Base-by-base conservation (phyloP, 1,139 yeast species). In the Blastobotrys buckinghamii region DNA sequence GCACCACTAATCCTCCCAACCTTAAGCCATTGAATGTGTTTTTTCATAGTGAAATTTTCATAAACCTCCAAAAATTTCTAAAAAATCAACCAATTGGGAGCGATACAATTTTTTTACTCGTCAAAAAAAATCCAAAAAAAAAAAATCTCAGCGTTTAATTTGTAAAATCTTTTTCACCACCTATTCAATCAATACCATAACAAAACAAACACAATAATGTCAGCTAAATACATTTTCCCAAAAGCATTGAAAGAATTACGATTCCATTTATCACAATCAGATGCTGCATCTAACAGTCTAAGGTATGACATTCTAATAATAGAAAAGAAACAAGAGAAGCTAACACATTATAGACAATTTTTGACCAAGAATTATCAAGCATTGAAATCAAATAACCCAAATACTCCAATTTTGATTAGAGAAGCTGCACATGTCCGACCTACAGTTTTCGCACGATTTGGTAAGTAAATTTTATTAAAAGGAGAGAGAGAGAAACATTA, bases 231-330 rank as follows among this genome's bases (percentile, higher is more conserved):
- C 63, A 75, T 76, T 44, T 72, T 84, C 53, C 86, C 90, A 40
- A 71, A 72, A 52, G 77, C 85, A 26, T 76, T 85, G 57, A 84
- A 76, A 65, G 94, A 85, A 71, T 75, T 85, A 62, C 78, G 95
- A 67, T 84, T 85, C 69, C 87, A 84, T 62, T 75, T 85, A 56
- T 82, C 88, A 46, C 94, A 84, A 68, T 77, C 85, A 27, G 86
- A 87, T 32, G 79, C 80, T 55, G 80, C 87, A 10, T 78, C 89
- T 26, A 73, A 74, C 24, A 81, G 85, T 26, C 73, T 83, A 60
- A 76, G 72, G 76, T 71, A 59, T 54, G 70, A n/a, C 65, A 5
- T 9, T 13, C 13, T 34, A 12, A 15, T 5, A 41, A 50, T 48
- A 37, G 48, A 32, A 19, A 19, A 22, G 16, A 36, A 39, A 19